Conservation (phyloP, 441 rosid species). For the Eruca vesicaria region DNA sequence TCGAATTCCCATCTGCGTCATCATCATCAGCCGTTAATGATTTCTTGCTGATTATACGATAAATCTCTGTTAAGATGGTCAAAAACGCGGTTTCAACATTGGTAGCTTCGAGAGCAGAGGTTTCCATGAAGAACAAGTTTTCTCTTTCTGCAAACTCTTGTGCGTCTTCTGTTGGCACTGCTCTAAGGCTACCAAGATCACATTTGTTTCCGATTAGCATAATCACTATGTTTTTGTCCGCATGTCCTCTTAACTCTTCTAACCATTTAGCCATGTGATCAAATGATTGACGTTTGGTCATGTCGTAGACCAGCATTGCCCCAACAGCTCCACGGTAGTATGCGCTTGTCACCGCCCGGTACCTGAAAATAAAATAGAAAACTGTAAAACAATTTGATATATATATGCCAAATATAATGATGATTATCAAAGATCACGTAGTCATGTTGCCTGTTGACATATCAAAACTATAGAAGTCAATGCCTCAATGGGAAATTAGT, state of each 20-base stretch:
- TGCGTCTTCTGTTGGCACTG: constrained; percentile 59
- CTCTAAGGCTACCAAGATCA: constrained; percentile 50
- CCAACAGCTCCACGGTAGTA: constrained; percentile 63
- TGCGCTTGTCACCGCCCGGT: constrained; percentile 63
- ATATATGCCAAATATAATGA: neutral
- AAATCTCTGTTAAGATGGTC: constrained; percentile 42
- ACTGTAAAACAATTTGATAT: neutral
- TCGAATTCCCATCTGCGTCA: constrained; percentile 40
- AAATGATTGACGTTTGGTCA: constrained; percentile 64
- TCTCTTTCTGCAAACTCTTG: constrained; percentile 58
- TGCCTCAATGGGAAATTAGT: too few relatives aligned
- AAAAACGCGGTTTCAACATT: constrained; percentile 55
- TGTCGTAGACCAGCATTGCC: constrained; percentile 62
- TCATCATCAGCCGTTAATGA: constrained; percentile 49
- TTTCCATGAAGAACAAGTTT: constrained; percentile 62
- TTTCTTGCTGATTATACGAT: constrained; percentile 68
- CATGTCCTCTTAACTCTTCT: constrained; percentile 59
- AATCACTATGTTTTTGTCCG: constrained; percentile 58
- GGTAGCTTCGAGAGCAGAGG: constrained; percentile 57
- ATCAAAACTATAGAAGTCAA: too few relatives aligned
- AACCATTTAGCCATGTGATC: constrained; percentile 64
- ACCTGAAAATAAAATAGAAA: constrained; percentile 38
- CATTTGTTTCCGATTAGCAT: constrained; percentile 62
- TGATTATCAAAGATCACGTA: too few relatives aligned
- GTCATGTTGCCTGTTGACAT: too few relatives aligned